Percentiles rank a stretch among this genome's conserved stretches.
phyloP scores from a whole-genome alignment of 2,329 filamentous ascomycete genomes.

The Penicillium concentricum region DNA sequence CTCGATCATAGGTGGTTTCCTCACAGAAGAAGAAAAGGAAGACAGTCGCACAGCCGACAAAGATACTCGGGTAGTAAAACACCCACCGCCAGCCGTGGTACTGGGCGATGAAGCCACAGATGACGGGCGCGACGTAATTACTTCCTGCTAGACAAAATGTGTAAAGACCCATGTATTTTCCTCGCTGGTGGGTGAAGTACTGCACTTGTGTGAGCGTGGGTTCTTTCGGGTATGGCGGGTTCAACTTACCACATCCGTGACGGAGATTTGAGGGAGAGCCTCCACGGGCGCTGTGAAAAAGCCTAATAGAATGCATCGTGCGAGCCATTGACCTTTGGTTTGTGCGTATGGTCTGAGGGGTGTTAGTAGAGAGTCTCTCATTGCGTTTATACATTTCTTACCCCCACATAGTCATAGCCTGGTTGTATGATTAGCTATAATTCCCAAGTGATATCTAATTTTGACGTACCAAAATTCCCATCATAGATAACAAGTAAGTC shows the following conservation, averaged over 20 bases:
- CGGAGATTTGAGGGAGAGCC: slow-evolving; percentile 41
- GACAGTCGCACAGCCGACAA: slow-evolving; percentile 45
- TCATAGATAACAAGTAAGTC: slow-evolving; percentile 35
- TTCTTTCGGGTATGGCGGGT: background rate
- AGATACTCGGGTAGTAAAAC: slow-evolving; percentile 54
- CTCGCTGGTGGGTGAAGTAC: slow-evolving; percentile 46
- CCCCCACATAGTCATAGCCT: slow-evolving; percentile 35
- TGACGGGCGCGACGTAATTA: slow-evolving; percentile 47
- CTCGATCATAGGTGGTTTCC: slow-evolving; percentile 52
- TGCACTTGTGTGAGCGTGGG: slow-evolving; percentile 12
- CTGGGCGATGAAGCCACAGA: slow-evolving; percentile 49
- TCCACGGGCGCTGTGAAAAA: slow-evolving; percentile 45
- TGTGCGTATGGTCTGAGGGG: slow-evolving; percentile 30
- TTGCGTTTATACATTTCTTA: slow-evolving; percentile 13
- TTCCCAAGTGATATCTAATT: background rate
- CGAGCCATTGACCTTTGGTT: slow-evolving; percentile 42
- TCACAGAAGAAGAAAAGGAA: slow-evolving; percentile 57
- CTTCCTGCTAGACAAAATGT: slow-evolving; percentile 43
- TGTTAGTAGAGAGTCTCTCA: background rate
- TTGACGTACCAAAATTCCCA: slow-evolving; percentile 32
- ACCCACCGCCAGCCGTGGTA: slow-evolving; percentile 51
- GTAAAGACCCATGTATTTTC: slow-evolving; percentile 43
- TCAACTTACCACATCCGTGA: slow-evolving; percentile 42
- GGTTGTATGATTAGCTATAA: background rate
- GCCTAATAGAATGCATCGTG: slow-evolving; percentile 36